Evolutionary conservation across 2,329 filamentous ascomycete species (phyloP).

Genomic region (Fonsecaea erecta): DNA sequence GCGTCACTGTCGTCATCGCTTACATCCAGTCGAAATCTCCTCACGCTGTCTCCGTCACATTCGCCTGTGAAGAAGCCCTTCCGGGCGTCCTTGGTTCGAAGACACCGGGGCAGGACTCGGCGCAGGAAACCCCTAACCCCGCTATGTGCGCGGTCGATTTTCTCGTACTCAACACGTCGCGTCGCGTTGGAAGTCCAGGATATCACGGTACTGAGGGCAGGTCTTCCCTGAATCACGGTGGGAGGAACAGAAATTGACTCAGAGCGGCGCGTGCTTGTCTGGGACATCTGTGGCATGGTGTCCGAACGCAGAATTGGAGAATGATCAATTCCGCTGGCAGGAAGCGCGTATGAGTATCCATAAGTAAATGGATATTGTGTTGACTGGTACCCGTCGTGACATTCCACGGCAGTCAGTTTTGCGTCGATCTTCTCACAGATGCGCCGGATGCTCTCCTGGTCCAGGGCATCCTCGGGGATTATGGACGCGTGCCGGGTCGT

Average conservation of each 20-base stretch:
- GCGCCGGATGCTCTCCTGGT: slow-evolving; percentile 3
- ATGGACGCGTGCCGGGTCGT: slow-evolving; percentile 26
- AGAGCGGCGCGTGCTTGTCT: neutral
- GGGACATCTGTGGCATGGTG: neutral
- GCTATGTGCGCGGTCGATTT: slow-evolving; percentile 55
- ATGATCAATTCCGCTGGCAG: neutral
- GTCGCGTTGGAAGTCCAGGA: slow-evolving; percentile 54
- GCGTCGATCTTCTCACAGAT: slow-evolving; percentile 23
- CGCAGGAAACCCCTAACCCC: slow-evolving; percentile 51
- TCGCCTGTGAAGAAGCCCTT: slow-evolving; percentile 51
- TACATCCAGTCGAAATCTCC: slow-evolving; percentile 52
- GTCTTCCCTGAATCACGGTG: neutral
- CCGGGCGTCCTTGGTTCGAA: slow-evolving; percentile 42
- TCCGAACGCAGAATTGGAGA: neutral
- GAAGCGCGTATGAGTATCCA: slow-evolving; percentile 1
- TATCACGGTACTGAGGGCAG: slow-evolving; percentile 48
- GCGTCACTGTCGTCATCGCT: slow-evolving; percentile 35
- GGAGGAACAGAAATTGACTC: neutral
- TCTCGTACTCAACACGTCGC: slow-evolving; percentile 54
- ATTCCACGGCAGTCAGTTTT: slow-evolving; percentile 2
- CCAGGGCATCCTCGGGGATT: slow-evolving; percentile 8
- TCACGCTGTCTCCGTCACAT: slow-evolving; percentile 50
- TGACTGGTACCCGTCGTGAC: neutral
- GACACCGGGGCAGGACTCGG: slow-evolving; percentile 48
- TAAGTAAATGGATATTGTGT: neutral